Base-by-base conservation (phyloP, 2,329 filamentous ascomycete genomes). In the Phialophora verrucosa region DNA sequence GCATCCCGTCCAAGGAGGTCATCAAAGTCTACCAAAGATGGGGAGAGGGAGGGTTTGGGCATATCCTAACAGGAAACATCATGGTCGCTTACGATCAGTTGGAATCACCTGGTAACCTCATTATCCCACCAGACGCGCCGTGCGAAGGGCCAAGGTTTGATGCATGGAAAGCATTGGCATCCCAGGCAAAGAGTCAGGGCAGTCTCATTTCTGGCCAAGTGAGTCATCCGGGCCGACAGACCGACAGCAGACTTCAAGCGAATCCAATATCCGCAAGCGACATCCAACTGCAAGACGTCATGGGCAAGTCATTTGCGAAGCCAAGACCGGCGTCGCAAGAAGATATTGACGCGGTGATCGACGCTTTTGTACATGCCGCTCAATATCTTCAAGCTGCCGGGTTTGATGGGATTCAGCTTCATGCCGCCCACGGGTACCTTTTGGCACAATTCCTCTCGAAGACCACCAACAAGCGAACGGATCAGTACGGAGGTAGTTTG, bases 401-500 rank as follows among this genome's bases (percentile, higher is more conserved):
- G 2, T 91, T 76, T 63, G 83, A 85, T 66, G 84, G 84, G 1
- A 78, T 77, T 27, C 61, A 78, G 72, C 75, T 86, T 10, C 64
- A 87, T 70, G 83, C 76, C 14, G 85, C 84, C 0, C 85, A 89
- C 68, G 86, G 87, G 0, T 88, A 87, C 71, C 77, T 89, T 1
- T 75, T 88, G 0, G 79, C 82, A 6, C 83, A 87, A 65, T 88
- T 88, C 73, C 73, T 88, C 17, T 83, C 80, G 3, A 75, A 79
- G 1, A 80, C 78, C 29, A 81, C 79, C 0, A 88, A 88, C 70
- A 73, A 81, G 75, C 83, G 88, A 56, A 89, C 84, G 23, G 88
- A 90, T 75, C 72, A 83, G 61, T 91, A 90, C 74, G 88, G 89
- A 59, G 88, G 89, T 63, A 82, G 80, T 74, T 86, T 90, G 70